Conservation (phyloP, 768 basidiomycete species). For the Melanogaster broomeanus region DNA sequence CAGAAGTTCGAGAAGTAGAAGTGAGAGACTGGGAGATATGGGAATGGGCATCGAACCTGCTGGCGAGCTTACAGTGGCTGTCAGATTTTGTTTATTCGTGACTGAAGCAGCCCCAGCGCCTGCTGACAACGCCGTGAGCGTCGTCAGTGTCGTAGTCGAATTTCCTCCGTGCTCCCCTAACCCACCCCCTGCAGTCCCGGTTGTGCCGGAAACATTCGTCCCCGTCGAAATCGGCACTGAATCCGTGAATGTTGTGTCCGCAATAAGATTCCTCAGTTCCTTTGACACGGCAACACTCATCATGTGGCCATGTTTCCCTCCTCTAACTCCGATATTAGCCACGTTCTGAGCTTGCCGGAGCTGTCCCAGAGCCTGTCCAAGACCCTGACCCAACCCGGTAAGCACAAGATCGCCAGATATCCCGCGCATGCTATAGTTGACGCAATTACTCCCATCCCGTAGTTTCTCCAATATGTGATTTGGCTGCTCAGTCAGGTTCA, state of each 20-base stretch:
- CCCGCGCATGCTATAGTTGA: constrained; percentile 49
- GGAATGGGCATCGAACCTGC: constrained; percentile 45
- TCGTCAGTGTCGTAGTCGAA: constrained; percentile 19
- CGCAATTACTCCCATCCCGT: constrained; percentile 73
- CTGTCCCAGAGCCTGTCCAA: constrained; percentile 3
- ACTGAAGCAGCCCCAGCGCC: constrained; percentile 5
- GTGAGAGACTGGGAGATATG: constrained; percentile 34
- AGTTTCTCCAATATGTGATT: constrained; percentile 80
- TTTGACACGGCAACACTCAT: constrained; percentile 47
- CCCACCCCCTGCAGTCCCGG: constrained; percentile 8
- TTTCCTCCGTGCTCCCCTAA: constrained; percentile 9
- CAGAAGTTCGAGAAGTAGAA: constrained; percentile 56
- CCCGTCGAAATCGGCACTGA: constrained; percentile 47
- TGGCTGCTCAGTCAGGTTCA: constrained; percentile 88
- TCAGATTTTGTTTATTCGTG: constrained; percentile 9
- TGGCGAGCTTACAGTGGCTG: constrained; percentile 14
- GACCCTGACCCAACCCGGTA: background rate
- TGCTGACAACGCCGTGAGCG: constrained; percentile 14
- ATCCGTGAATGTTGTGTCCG: constrained; percentile 46
- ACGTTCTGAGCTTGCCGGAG: constrained; percentile 16
- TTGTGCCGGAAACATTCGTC: constrained; percentile 36
- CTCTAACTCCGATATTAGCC: constrained; percentile 22
- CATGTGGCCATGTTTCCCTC: constrained; percentile 25
- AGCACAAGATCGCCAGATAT: background rate
- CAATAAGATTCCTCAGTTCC: constrained; percentile 50